These are phyloP conservation scores for Amanita jacksonii DNA, from an alignment of 768 basidiomycete genomes.

Conservation along the genomic window DNA sequence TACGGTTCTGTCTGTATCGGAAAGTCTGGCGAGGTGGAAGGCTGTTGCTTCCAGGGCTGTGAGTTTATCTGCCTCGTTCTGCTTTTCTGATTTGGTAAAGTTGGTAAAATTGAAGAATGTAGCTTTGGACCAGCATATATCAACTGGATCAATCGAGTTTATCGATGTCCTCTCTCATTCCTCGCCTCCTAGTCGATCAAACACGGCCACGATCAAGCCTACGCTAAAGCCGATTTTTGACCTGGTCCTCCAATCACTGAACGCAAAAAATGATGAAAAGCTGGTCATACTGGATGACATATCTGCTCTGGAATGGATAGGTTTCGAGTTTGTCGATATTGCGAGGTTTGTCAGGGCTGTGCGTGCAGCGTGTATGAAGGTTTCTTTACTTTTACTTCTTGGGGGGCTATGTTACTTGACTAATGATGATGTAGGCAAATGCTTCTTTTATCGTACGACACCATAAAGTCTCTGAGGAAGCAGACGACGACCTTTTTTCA, in stretches of 20 bases:
- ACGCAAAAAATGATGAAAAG: constrained; percentile 1
- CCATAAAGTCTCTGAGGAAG: constrained; percentile 47
- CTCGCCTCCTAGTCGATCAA: constrained; percentile 14
- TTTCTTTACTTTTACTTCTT: constrained; percentile 12
- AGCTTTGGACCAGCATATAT: too few relatives aligned
- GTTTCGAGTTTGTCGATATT: constrained; percentile 41
- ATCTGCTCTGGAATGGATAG: constrained; percentile 63
- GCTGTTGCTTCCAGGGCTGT: constrained; percentile 57
- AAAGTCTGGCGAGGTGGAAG: constrained; percentile 51
- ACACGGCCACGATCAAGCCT: constrained; percentile 11
- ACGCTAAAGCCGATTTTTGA: constrained; percentile 28
- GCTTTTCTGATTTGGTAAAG: not conserved
- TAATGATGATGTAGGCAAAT: constrained; percentile 26
- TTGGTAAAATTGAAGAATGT: too few relatives aligned
- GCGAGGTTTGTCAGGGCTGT: constrained; percentile 53
- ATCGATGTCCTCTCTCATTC: constrained; percentile 40
- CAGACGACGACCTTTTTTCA: constrained; percentile 52
- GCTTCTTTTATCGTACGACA: constrained; percentile 55
- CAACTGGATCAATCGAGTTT: constrained; percentile 39
- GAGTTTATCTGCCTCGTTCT: constrained; percentile 13
- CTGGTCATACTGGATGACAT: constrained; percentile 69
- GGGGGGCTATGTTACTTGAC: too few relatives aligned
- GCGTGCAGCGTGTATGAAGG: constrained; percentile 46
- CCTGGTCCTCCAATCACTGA: constrained; percentile 21
- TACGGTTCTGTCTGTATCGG: constrained; percentile 50